Evolutionary conservation across 257 asterid species (phyloP).

Genomic region (Craterostigma plantagineum): DNA sequence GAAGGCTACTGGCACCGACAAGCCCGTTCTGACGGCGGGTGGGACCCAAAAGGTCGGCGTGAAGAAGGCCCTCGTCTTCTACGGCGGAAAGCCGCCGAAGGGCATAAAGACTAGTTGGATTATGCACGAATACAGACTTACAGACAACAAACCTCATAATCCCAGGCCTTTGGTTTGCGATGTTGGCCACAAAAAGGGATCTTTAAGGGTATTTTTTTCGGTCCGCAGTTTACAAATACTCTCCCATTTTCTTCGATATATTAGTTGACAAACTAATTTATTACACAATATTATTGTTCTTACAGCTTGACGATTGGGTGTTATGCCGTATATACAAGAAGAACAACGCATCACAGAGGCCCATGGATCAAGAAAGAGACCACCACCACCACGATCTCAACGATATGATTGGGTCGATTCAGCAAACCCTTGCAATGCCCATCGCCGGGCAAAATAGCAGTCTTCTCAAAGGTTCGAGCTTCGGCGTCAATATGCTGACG

Average conservation of each 20-base stretch:
- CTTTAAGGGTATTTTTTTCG: conserved; percentile 39
- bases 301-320: conserved; percentile 72
- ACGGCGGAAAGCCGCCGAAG: conserved; percentile 41
- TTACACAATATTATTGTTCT: background rate
- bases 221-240: background rate
- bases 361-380: conserved; percentile 45
- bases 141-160: conserved; percentile 17
- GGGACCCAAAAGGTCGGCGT: conserved; percentile 40
- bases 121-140: conserved; percentile 39
- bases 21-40: conserved; percentile 31
- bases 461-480: background rate
- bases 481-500: too few relatives aligned
- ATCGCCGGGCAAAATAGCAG: conserved; percentile 14
- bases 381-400: conserved; percentile 31
- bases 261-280: too few relatives aligned
- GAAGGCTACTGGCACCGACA: conserved; percentile 48
- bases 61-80: conserved; percentile 36
- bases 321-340: conserved; percentile 62
- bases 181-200: conserved; percentile 34
- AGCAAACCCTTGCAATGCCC: conserved; percentile 10
- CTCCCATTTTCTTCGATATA: background rate
- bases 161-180: conserved; percentile 17
- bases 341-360: conserved; percentile 30
- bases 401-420: conserved; percentile 17
- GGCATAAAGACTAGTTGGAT: conserved; percentile 44